Conservation (phyloP, 2,329 filamentous ascomycete genomes). For the Akanthomyces dipterigenus region DNA sequence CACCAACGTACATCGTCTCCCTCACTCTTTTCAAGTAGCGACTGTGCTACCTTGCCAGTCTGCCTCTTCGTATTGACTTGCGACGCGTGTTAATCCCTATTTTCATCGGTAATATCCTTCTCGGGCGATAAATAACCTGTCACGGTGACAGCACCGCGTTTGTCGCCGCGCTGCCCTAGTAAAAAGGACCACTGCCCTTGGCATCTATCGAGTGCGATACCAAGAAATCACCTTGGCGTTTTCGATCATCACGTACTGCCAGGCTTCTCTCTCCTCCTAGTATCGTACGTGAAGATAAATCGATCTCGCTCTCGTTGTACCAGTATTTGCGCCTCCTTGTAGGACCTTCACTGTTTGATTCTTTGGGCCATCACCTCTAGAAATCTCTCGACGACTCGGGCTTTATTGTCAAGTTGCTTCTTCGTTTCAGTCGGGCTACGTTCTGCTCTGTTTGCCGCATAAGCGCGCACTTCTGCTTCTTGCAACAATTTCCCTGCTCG, state of each 20-base stretch:
- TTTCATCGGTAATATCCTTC: neutral
- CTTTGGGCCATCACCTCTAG: neutral
- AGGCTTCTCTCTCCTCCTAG: neutral
- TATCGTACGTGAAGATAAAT: conserved; percentile 10
- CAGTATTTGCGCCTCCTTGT: conserved; percentile 11
- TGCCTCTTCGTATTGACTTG: conserved; percentile 9
- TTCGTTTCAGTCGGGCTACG: neutral
- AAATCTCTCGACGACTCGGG: neutral
- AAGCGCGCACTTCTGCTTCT: neutral
- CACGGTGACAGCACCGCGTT: conserved; percentile 6
- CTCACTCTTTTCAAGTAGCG: conserved; percentile 2
- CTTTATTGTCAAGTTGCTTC: neutral
- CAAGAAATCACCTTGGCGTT: neutral
- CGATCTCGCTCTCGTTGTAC: neutral
- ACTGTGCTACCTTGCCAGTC: neutral
- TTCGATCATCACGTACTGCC: conserved; percentile 3
- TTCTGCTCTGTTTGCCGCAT: neutral
- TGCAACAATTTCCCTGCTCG: neutral
- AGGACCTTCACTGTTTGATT: conserved; percentile 8
- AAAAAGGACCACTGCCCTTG: conserved; percentile 4
- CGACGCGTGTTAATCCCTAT: conserved; percentile 2
- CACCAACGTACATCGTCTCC: conserved; percentile 3
- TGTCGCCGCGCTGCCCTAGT: conserved; percentile 1
- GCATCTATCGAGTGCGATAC: neutral
- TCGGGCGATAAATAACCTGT: conserved; percentile 6